These are phyloP conservation scores for Persicaria tinctoria DNA, from an alignment of 148 eudicot genomes.

Conservation along the genomic window DNA sequence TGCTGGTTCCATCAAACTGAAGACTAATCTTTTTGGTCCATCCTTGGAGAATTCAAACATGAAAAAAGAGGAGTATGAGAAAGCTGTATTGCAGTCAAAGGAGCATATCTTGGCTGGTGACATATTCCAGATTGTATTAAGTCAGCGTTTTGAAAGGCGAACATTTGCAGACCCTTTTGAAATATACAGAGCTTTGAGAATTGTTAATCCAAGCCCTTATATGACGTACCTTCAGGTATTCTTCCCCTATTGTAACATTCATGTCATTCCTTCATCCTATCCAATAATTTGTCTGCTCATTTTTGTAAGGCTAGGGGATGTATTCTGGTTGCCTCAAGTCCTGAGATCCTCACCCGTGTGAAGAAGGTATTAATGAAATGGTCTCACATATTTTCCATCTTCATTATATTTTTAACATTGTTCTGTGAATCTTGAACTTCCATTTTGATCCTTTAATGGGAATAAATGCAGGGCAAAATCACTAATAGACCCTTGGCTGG, in stretches of 20 bases:
- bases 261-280: neutral
- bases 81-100: constrained; percentile 85
- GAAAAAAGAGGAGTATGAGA: constrained; percentile 69
- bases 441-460: neutral
- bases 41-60: constrained; percentile 66
- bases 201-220: constrained; percentile 98
- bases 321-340: constrained; percentile 97
- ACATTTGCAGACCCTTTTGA: constrained; percentile 99
- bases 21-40: constrained; percentile 68
- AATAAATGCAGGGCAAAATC: constrained; percentile 46
- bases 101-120: constrained; percentile 98
- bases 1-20: constrained; percentile 72
- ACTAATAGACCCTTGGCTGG: constrained; percentile 98
- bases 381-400: neutral
- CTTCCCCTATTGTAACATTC: constrained; percentile 10
- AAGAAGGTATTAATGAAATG: constrained; percentile 43
- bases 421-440: neutral
- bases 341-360: constrained; percentile 94
- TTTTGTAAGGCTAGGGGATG: constrained; percentile 85
- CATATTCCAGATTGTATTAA: constrained; percentile 91
- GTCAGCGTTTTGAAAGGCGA: constrained; percentile 93
- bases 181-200: constrained; percentile 92
- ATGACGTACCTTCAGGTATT: constrained; percentile 90
- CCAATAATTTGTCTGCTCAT: neutral
- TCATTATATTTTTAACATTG: neutral